These are phyloP conservation scores for Eimeria acervulina DNA, from an alignment of 169 alveolate species.

Conservation along the genomic window DNA sequence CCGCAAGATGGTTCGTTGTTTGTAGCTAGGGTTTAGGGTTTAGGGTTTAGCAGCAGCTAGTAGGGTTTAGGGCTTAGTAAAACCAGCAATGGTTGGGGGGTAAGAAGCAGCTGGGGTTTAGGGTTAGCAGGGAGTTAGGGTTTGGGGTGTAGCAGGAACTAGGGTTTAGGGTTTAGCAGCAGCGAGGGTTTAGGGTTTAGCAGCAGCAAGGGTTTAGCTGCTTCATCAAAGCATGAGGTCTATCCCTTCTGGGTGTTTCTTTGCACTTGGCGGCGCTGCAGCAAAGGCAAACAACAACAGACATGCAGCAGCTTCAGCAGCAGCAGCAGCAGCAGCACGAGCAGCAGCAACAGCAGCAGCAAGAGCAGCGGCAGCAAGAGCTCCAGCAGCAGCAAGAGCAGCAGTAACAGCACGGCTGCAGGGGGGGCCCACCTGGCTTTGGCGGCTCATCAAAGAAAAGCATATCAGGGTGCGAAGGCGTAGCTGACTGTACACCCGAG, in stretches of 20 bases:
- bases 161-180: too few relatives aligned
- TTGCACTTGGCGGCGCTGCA: constrained; percentile 9
- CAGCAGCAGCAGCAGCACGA: too few relatives aligned
- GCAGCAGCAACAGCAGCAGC: too few relatives aligned
- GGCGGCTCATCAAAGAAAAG: constrained; percentile 55
- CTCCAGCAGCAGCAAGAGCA: too few relatives aligned
- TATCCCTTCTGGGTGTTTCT: constrained; percentile 18
- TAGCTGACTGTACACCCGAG: not conserved
- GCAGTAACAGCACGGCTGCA: not conserved
- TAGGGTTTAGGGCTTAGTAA: too few relatives aligned
- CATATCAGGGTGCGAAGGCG: constrained; percentile 44
- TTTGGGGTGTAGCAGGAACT: not conserved
- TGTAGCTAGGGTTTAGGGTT: not conserved
- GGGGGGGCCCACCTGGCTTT: not conserved
- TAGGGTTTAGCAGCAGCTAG: constrained; percentile 15
- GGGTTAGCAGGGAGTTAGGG: not conserved
- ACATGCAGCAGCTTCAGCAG: too few relatives aligned
- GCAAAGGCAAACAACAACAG: not conserved
- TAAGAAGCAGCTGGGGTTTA: too few relatives aligned
- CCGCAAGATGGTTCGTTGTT: too few relatives aligned
- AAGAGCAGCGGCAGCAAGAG: too few relatives aligned
- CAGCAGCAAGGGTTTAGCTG: not conserved
- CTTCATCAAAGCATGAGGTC: constrained; percentile 18
- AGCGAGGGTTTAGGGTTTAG: too few relatives aligned
- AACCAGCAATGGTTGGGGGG: not conserved